A percentile compares a stretch with the other conserved stretches of the same genome.
phyloP scores from a whole-genome alignment of 208 protist species.

The Acanthamoeba lugdunensis region DNA sequence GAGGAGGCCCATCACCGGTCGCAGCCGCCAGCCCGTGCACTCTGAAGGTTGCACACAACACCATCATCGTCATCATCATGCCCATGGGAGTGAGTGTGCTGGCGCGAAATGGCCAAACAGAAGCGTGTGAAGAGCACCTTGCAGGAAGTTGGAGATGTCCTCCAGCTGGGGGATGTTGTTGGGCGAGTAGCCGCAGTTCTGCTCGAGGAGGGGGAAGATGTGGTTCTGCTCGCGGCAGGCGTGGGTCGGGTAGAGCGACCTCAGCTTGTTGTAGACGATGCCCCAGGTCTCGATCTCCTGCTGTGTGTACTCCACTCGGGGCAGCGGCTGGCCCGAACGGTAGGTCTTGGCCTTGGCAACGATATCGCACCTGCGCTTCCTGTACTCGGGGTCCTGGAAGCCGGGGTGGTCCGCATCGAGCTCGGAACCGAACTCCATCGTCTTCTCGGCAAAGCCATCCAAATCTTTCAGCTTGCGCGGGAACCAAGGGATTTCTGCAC shows the following conservation, averaged over 20 bases:
- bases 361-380: slow-evolving; percentile 88
- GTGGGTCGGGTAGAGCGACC: slow-evolving; percentile 91
- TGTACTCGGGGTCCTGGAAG: slow-evolving; percentile 94
- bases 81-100: background rate
- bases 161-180: slow-evolving; percentile 94
- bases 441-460: slow-evolving; percentile 90
- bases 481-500: slow-evolving; percentile 82
- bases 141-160: slow-evolving; percentile 93
- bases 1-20: slow-evolving; percentile 93
- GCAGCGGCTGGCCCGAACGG: slow-evolving; percentile 88
- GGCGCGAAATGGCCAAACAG: slow-evolving; percentile 46
- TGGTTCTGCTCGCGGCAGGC: slow-evolving; percentile 94
- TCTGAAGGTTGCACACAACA: slow-evolving; percentile 67
- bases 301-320: slow-evolving; percentile 92
- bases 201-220: slow-evolving; percentile 92
- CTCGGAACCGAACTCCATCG: slow-evolving; percentile 91
- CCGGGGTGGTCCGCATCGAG: slow-evolving; percentile 93
- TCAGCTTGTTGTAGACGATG: slow-evolving; percentile 87
- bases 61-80: background rate
- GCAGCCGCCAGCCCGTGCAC: slow-evolving; percentile 93
- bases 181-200: slow-evolving; percentile 92
- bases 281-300: slow-evolving; percentile 93
- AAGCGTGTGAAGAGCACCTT: slow-evolving; percentile 76
- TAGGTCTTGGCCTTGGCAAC: slow-evolving; percentile 46
- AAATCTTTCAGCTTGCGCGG: slow-evolving; percentile 88